Evolutionary conservation across 768 basidiomycete genomes (phyloP).

Genomic region (Boletus rufocinnamomeus): DNA sequence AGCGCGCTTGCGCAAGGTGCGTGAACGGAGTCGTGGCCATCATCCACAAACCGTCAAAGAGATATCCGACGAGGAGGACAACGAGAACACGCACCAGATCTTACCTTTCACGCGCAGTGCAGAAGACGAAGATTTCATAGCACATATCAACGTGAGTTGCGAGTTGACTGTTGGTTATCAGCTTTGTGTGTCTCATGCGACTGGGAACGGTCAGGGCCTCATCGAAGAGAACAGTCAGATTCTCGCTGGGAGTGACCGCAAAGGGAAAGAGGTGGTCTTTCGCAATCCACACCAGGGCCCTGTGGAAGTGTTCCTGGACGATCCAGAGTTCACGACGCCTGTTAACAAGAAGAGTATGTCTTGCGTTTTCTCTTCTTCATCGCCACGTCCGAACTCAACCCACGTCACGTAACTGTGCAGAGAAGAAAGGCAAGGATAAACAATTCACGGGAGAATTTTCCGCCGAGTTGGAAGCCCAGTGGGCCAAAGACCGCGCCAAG

Average conservation of each 20-base stretch:
- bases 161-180: background rate
- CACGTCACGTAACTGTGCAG: background rate
- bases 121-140: slow-evolving; percentile 58
- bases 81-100: slow-evolving; percentile 22
- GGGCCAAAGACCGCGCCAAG: slow-evolving; percentile 79
- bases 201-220: slow-evolving; percentile 55
- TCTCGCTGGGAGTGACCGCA: slow-evolving; percentile 45
- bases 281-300: slow-evolving; percentile 58
- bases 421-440: slow-evolving; percentile 35
- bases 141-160: slow-evolving; percentile 51
- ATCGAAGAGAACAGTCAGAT: slow-evolving; percentile 61
- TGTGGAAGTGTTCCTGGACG: slow-evolving; percentile 45
- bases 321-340: slow-evolving; percentile 23
- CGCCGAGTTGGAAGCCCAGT: slow-evolving; percentile 60
- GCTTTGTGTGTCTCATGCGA: slow-evolving; percentile 2
- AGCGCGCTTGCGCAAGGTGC: slow-evolving; percentile 36
- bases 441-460: slow-evolving; percentile 41
- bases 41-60: slow-evolving; percentile 12
- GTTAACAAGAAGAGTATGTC: slow-evolving; percentile 51
- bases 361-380: background rate
- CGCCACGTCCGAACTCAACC: background rate
- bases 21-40: slow-evolving; percentile 25
- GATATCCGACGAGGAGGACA: slow-evolving; percentile 29
- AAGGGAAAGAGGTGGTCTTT: slow-evolving; percentile 58
- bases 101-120: slow-evolving; percentile 44